These are phyloP conservation scores for Chaetomium sp. DNA, from an alignment of 2,329 filamentous ascomycete species.

Conservation along the genomic window DNA sequence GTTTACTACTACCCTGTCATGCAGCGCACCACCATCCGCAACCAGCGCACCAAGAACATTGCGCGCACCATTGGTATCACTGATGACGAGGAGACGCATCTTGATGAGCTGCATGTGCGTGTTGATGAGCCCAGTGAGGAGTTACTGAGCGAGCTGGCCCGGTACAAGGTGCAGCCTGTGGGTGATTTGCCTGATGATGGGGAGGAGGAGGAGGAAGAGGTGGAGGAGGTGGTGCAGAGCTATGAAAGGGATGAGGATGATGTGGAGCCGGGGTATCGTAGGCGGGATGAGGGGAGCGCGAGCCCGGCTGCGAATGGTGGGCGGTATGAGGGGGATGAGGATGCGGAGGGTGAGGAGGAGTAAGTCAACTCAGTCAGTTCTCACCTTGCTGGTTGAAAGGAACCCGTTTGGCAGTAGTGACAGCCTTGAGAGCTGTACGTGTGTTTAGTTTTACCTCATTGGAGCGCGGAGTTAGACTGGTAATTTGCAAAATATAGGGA, in stretches of 20 bases:
- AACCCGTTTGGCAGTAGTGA: too few species aligned
- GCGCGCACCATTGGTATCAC: conserved; percentile 44
- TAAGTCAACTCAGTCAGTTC: background rate
- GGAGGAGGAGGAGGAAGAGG: conserved; percentile 23
- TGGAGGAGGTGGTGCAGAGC: too few species aligned
- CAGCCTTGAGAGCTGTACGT: too few species aligned
- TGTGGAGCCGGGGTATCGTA: background rate
- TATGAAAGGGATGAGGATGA: background rate
- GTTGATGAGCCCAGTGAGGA: conserved; percentile 51
- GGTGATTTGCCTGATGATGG: conserved; percentile 38
- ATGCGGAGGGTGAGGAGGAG: background rate
- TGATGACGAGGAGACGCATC: conserved; percentile 44
- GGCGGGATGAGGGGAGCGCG: too few species aligned
- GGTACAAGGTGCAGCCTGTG: conserved; percentile 48
- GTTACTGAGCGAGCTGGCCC: conserved; percentile 44
- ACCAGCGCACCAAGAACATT: conserved; percentile 58
- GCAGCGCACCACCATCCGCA: conserved; percentile 55
- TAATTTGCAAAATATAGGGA: background rate
- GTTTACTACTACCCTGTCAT: conserved; percentile 64
- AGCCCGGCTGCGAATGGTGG: too few species aligned
- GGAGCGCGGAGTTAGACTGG: conserved; percentile 9
- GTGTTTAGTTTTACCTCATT: background rate
- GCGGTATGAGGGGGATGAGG: background rate
- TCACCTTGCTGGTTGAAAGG: too few species aligned
- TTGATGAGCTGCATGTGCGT: conserved; percentile 51